Evolutionary conservation across 2,329 filamentous ascomycete genomes (phyloP).

Genomic region (Penicillium expansum): DNA sequence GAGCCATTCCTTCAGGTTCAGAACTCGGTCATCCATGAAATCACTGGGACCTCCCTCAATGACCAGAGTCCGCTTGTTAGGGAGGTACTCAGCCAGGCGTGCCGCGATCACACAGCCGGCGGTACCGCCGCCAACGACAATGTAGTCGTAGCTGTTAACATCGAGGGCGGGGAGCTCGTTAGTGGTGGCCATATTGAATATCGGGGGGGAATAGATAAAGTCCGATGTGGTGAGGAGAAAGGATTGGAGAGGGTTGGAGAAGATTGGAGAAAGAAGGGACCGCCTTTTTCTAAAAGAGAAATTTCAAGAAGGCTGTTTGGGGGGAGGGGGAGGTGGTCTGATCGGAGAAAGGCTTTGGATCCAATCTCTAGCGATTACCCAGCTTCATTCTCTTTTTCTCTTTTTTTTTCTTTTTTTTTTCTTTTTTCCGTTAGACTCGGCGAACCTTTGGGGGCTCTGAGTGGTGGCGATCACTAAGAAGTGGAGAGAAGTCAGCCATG

Average conservation of each 20-base stretch:
- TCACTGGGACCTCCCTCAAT: conserved; percentile 89
- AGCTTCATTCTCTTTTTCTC: conserved; percentile 11
- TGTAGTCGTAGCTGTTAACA: conserved; percentile 72
- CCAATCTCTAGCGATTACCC: conserved; percentile 10
- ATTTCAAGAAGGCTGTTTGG: background rate
- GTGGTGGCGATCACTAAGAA: conserved; percentile 13
- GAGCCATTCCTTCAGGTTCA: conserved; percentile 85
- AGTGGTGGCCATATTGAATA: conserved; percentile 60
- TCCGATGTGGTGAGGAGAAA: conserved; percentile 5
- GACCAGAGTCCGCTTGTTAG: conserved; percentile 74
- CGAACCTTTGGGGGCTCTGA: conserved; percentile 13
- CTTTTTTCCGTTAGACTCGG: conserved; percentile 12
- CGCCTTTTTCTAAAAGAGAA: background rate
- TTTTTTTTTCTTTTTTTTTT: conserved; percentile 9
- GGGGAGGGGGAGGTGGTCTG: conserved; percentile 6
- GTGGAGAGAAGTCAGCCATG: conserved; percentile 4
- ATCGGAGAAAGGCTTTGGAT: conserved; percentile 7
- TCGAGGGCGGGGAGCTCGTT: conserved; percentile 63
- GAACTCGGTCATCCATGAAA: conserved; percentile 80
- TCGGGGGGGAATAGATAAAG: conserved; percentile 1
- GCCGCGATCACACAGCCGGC: conserved; percentile 82
- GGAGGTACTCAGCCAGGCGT: conserved; percentile 77
- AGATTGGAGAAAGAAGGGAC: conserved; percentile 5
- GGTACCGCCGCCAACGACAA: conserved; percentile 81
- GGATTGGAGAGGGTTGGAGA: conserved; percentile 5